Evolutionary conservation across 805 yeast species (phyloP).

Genomic region (Jamesozyma spencerorum): DNA sequence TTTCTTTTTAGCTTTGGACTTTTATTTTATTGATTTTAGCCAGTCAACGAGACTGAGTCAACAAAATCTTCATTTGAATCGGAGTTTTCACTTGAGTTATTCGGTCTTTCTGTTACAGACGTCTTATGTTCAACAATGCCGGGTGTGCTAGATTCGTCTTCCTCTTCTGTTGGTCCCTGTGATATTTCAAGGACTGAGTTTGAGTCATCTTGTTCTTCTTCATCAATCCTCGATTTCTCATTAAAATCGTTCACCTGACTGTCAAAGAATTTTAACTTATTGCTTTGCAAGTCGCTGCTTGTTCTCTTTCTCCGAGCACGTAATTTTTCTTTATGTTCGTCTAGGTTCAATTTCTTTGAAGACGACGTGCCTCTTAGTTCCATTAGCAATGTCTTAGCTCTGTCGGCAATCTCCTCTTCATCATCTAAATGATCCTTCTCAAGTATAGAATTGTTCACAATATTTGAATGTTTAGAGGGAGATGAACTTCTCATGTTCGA

Average conservation of each 20-base stretch:
- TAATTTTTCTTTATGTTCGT: conserved; percentile 23
- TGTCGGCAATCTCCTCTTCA: conserved; percentile 25
- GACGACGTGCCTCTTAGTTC: conserved; percentile 42
- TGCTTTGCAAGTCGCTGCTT: conserved; percentile 6
- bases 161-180: too few species aligned
- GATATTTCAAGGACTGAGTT: too few species aligned
- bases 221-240: background rate
- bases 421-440: background rate
- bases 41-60: too few species aligned
- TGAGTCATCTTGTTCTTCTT: background rate
- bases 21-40: too few species aligned
- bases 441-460: background rate
- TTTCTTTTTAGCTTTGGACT: too few species aligned
- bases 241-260: background rate
- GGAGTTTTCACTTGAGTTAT: too few species aligned
- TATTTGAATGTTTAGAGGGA: conserved; percentile 1
- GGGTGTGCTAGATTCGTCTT: too few species aligned
- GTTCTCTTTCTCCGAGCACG: conserved; percentile 23
- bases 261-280: conserved; percentile 13
- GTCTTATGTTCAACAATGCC: too few species aligned
- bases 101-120: too few species aligned
- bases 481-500: background rate
- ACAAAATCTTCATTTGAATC: too few species aligned
- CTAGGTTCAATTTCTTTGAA: conserved; percentile 13
- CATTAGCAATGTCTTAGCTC: conserved; percentile 56